phyloP scores from a whole-genome alignment of 768 basidiomycete species.

The Fibroporia radiculosa region DNA sequence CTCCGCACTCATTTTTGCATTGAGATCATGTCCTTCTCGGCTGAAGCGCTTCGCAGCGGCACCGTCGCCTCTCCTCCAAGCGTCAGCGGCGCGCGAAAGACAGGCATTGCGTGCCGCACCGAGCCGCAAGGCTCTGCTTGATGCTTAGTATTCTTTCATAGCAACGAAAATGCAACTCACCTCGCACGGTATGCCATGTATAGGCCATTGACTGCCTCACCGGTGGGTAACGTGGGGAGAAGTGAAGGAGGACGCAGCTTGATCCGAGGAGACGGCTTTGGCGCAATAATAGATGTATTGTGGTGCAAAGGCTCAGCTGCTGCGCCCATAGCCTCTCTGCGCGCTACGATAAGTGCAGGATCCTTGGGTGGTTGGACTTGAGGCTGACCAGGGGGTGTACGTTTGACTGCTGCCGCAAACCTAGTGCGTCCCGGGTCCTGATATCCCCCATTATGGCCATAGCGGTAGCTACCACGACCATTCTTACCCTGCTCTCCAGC shows the following conservation, averaged over 20 bases:
- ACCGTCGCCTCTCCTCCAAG: conserved; percentile 93
- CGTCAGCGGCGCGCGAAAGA: conserved; percentile 90
- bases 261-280: conserved; percentile 76
- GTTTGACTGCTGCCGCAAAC: conserved; percentile 89
- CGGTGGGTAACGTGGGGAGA: conserved; percentile 84
- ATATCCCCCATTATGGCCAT: conserved; percentile 32
- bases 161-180: no score
- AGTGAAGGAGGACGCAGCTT: conserved; percentile 77
- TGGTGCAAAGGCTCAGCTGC: conserved; percentile 58
- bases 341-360: conserved; percentile 36
- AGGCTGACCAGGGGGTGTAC: conserved; percentile 29
- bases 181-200: conserved; percentile 82
- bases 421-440: conserved; percentile 84
- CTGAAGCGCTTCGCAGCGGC: conserved; percentile 93
- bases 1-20: conserved; percentile 83
- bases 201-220: conserved; percentile 65
- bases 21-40: conserved; percentile 88
- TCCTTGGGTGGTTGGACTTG: conserved; percentile 18
- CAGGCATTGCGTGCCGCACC: conserved; percentile 93
- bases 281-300: conserved; percentile 65
- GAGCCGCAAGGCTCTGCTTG: conserved; percentile 81
- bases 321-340: conserved; percentile 50
- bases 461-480: conserved; percentile 31
- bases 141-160: no score
- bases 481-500: conserved; percentile 34